Conservation (phyloP, 2,329 filamentous ascomycete species). For the Keithomyces neogunnii region DNA sequence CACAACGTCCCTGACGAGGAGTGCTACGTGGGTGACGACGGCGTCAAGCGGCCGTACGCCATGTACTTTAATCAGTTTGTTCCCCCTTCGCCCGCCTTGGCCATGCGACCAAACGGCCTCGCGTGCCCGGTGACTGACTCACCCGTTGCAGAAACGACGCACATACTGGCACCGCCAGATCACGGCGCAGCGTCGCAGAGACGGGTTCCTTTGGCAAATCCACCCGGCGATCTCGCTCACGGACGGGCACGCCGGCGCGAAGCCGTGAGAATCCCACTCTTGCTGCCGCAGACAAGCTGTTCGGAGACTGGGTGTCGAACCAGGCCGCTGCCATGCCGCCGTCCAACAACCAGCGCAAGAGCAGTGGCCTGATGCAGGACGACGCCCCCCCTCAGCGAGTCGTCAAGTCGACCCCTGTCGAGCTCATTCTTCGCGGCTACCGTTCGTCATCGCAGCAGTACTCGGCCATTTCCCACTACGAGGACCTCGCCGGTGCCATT, state of each 20-base stretch:
- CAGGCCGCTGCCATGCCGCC: constrained; percentile 26
- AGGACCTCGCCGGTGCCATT: constrained; percentile 75
- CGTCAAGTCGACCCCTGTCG: constrained; percentile 43
- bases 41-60: constrained; percentile 55
- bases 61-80: constrained; percentile 57
- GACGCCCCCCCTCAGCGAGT: constrained; percentile 29
- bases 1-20: constrained; percentile 63
- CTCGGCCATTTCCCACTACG: constrained; percentile 82
- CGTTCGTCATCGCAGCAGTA: constrained; percentile 58
- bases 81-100: constrained; percentile 9
- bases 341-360: constrained; percentile 24
- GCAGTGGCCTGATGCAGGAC: constrained; percentile 26
- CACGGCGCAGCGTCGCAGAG: constrained; percentile 47
- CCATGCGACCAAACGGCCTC: not conserved
- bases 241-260: constrained; percentile 49
- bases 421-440: constrained; percentile 82
- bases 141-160: constrained; percentile 39
- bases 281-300: constrained; percentile 53
- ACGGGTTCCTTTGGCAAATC: constrained; percentile 60
- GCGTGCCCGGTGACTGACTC: not conserved
- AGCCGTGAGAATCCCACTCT: constrained; percentile 52
- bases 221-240: constrained; percentile 53
- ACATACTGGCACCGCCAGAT: constrained; percentile 37
- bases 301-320: constrained; percentile 48
- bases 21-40: constrained; percentile 57